phyloP scores from a whole-genome alignment of 1,139 yeast species.

The Sugiyamaella xylanicola region DNA sequence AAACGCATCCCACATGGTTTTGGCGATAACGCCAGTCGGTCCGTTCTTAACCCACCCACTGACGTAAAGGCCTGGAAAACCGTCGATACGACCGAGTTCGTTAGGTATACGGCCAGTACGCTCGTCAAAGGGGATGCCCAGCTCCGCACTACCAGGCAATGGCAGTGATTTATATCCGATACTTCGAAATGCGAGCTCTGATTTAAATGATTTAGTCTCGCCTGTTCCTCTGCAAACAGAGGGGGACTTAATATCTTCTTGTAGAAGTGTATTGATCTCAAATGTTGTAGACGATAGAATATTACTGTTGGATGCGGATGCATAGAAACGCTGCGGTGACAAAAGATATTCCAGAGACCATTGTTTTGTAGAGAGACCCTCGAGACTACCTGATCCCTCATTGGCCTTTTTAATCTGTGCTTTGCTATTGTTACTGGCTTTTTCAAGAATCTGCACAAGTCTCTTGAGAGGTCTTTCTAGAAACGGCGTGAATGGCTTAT shows the following conservation, averaged over 20 bases:
- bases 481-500: slow-evolving; percentile 45
- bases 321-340: slow-evolving; percentile 61
- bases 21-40: slow-evolving; percentile 88
- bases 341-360: slow-evolving; percentile 75
- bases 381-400: too few species aligned
- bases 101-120: slow-evolving; percentile 59
- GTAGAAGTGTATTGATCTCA: slow-evolving; percentile 49
- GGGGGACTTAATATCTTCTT: slow-evolving; percentile 36
- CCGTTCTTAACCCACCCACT: slow-evolving; percentile 94
- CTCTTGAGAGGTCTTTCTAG: slow-evolving; percentile 72
- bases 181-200: slow-evolving; percentile 77
- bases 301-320: slow-evolving; percentile 41
- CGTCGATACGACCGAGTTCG: slow-evolving; percentile 58
- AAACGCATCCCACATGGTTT: slow-evolving; percentile 85
- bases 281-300: slow-evolving; percentile 55
- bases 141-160: slow-evolving; percentile 54
- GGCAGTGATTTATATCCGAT: slow-evolving; percentile 81
- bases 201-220: slow-evolving; percentile 44
- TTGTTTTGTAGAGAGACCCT: slow-evolving; percentile 38
- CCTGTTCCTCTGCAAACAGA: slow-evolving; percentile 49
- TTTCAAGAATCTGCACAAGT: slow-evolving; percentile 62
- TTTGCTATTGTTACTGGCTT: slow-evolving; percentile 39
- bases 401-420: background rate
- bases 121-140: slow-evolving; percentile 57
- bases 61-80: slow-evolving; percentile 63